A percentile compares a stretch with the other conserved stretches of the same genome.
Evolutionary conservation across 2,329 filamentous ascomycete genomes (phyloP).

Genomic region (Raffaelea ambrosiae): DNA sequence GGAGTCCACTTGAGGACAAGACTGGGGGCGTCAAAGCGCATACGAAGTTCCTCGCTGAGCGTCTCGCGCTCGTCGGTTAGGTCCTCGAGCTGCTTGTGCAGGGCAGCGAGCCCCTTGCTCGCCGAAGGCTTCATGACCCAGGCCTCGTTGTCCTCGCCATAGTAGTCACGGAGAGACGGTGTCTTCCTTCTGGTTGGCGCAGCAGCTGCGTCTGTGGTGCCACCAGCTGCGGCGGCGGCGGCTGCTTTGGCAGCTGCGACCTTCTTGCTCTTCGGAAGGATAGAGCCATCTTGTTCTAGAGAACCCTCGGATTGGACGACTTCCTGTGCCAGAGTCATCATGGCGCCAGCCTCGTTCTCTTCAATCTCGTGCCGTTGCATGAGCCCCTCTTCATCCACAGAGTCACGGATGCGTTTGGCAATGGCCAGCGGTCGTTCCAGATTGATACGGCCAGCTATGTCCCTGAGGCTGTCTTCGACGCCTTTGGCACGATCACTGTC

Average conservation of each 20-base stretch:
- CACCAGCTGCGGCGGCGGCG: neutral
- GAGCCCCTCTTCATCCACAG: constrained; percentile 92
- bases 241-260: constrained; percentile 1
- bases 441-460: constrained; percentile 49
- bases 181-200: constrained; percentile 3
- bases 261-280: constrained; percentile 40
- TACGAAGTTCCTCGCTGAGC: constrained; percentile 54
- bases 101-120: constrained; percentile 52
- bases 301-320: constrained; percentile 60
- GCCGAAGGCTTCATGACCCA: constrained; percentile 63
- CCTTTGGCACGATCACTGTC: neutral
- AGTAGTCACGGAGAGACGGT: constrained; percentile 44
- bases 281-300: constrained; percentile 42
- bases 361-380: constrained; percentile 69
- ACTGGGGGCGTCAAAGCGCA: constrained; percentile 50
- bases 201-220: neutral
- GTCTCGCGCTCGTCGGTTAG: constrained; percentile 51
- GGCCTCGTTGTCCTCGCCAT: constrained; percentile 49
- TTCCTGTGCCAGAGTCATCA: constrained; percentile 65
- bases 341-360: constrained; percentile 60
- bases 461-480: constrained; percentile 27
- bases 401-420: constrained; percentile 60
- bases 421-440: constrained; percentile 60
- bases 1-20: constrained; percentile 81
- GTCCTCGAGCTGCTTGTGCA: constrained; percentile 59